Evolutionary conservation across 768 basidiomycete species (phyloP), one percentile per base, ranked within the genome.

Genomic region (Phlebiopsis gigantea): DNA sequence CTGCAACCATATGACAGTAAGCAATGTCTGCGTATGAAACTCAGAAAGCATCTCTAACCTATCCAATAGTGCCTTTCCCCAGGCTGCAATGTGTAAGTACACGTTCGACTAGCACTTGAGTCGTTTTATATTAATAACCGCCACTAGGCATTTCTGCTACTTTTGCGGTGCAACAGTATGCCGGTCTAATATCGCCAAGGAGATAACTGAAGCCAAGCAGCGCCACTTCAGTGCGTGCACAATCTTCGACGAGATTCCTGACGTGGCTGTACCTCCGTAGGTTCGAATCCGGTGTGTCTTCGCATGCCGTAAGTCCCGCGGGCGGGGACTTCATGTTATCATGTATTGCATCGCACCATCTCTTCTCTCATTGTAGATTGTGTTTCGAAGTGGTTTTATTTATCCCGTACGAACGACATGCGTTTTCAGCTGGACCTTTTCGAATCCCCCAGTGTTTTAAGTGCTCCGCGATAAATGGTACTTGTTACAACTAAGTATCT

Each of bases 1-100:
- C 1, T 84, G 82, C 51, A 77, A 82, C 56, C 81, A 84, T 63
- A 84, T 84, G 77, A 72, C 73, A 57, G 82, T 81, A 28, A 69
- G 80, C 60, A 53, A n/a, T 45, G 4, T 29, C 31, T 26, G 17
- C 43, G 0, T 24, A 0, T 15, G 12, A 8, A 26, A 25, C 2
- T 25, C n/a, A 14, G 7, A 1, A 21, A 6, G 47, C 17, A 8
- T 1, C 8, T 6, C 47, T 48, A 4, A 48, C 4, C 28, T 48
- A 10, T 29, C 4, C 47, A 2, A 5, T 29, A 48, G 47, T 48
- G 47, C 28, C 26, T 15, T 4, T 22, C 21, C 9, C 46, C 46
- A 24, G 46, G 46, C 10, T 46, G 46, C 25, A 24, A 15, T 12
- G 26, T 26, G 46, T 46, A 26, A 12, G 46, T 26, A 24, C 46